Conservation (phyloP, 1,139 yeast genomes). For the Sugiyamaella novakii region DNA sequence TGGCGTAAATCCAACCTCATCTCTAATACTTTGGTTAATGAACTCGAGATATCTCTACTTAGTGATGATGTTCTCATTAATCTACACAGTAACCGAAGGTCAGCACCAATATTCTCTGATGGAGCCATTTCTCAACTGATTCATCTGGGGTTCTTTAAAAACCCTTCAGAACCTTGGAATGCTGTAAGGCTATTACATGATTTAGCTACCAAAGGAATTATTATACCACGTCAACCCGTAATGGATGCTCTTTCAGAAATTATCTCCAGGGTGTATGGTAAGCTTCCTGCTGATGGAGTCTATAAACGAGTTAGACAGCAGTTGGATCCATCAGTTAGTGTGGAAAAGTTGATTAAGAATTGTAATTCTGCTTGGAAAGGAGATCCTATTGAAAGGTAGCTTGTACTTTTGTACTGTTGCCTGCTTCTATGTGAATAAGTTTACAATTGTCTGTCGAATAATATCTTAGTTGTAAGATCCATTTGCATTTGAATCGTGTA, state of each 20-base stretch:
- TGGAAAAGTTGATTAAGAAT: constrained; percentile 12
- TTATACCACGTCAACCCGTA: constrained; percentile 13
- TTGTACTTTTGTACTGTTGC: too few species aligned
- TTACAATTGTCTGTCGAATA: too few species aligned
- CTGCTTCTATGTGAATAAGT: too few species aligned
- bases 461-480: too few species aligned
- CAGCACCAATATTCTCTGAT: constrained; percentile 10
- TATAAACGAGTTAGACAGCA: constrained; percentile 19
- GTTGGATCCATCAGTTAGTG: constrained; percentile 9
- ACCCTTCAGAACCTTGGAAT: constrained; percentile 19
- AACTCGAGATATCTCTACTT: background rate
- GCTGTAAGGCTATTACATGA: constrained; percentile 12
- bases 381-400: background rate
- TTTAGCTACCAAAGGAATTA: constrained; percentile 6
- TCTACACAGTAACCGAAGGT: background rate
- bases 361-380: constrained; percentile 22
- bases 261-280: constrained; percentile 18
- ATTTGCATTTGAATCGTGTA: too few species aligned
- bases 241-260: constrained; percentile 15
- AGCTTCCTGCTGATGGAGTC: constrained; percentile 13
- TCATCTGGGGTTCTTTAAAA: constrained; percentile 17
- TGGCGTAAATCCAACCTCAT: background rate
- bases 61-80: background rate
- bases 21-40: background rate
- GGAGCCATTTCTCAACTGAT: constrained; percentile 13